A percentile compares a stretch with the other conserved stretches of the same genome.
These are phyloP conservation scores for Furculomyces boomerangus DNA, from an alignment of 371 early-diverging fungal species.

Conservation along the genomic window DNA sequence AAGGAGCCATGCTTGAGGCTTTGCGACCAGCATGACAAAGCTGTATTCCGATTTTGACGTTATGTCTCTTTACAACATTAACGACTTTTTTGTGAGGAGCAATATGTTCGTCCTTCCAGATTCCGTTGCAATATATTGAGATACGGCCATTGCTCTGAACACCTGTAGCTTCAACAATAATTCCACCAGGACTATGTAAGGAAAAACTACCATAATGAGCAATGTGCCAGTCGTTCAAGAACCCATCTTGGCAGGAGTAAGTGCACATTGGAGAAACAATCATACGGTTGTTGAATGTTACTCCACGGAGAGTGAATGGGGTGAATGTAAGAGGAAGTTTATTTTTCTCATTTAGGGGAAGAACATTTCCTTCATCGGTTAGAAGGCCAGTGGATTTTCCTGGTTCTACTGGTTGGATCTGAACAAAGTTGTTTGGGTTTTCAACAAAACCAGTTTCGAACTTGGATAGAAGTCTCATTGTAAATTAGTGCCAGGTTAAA, in stretches of 20 bases:
- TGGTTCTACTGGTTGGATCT: no score
- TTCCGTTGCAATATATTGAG: slow-evolving; percentile 48
- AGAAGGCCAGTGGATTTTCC: not conserved
- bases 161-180: slow-evolving; percentile 64
- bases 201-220: slow-evolving; percentile 52
- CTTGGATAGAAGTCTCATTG: no score
- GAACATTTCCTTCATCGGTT: not conserved
- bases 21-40: slow-evolving; percentile 72
- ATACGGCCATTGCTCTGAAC: slow-evolving; percentile 60
- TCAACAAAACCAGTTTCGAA: not conserved
- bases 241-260: slow-evolving; percentile 40
- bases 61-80: slow-evolving; percentile 40
- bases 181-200: slow-evolving; percentile 46
- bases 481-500: no score
- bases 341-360: not conserved
- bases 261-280: slow-evolving; percentile 69
- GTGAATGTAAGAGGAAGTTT: slow-evolving; percentile 1
- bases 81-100: slow-evolving; percentile 35
- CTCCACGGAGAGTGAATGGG: slow-evolving; percentile 21
- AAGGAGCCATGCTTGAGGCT: slow-evolving; percentile 36
- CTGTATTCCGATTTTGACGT: slow-evolving; percentile 47
- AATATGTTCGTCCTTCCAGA: slow-evolving; percentile 65
- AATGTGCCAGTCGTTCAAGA: slow-evolving; percentile 40
- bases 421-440: not conserved
- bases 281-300: slow-evolving; percentile 49